Evolutionary conservation across 2,329 filamentous ascomycete genomes (phyloP), one percentile per base, ranked within the genome.

Genomic region (Neopestalotiopsis sp.): DNA sequence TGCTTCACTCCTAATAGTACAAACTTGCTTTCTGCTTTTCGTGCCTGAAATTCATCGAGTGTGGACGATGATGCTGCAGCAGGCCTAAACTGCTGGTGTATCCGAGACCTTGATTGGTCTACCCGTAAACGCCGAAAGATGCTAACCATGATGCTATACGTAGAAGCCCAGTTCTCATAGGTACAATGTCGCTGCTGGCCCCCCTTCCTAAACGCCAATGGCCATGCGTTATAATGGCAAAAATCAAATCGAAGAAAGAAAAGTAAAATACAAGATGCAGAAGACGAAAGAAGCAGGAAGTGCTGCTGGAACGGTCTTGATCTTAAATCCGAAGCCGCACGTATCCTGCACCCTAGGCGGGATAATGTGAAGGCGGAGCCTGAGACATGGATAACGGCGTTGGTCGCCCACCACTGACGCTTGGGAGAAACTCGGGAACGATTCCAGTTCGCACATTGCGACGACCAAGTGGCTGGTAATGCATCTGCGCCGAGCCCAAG

Each of bases 391-490:
- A 58, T 20, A 70, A 38, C 12, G 68, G 68, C 9, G 69, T 67
- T 20, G 73, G 71, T 24, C 76, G 77, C 20, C 71, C 70, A 38
- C 70, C 70, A 30, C 67, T 63, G 38, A 75, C 74, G 2, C 64
- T 57, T 12, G 74, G 68, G 24, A 76, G 57, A 66, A 88, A 91
- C 73, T 91, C 89, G 20, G 92, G 92, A 4, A 95, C 88, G 24
- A 93, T 87, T 12, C 92, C 92, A 0, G 90, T 88, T 49, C 91
- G 89, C 68, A 92, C 89, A 69, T 90, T 86, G 40, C 89, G 85
- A 76, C 92, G 90, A 9, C 92, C 92, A 4, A 95, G 81, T 9
- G 92, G 92, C 72, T 95, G 91, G 76, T 96, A 93, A 78, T 95
- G 92, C 91, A 97, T 94, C 81, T 94, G 88, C 70, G 89, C 87